phyloP scores from a whole-genome alignment of 2,329 filamentous ascomycete genomes.

The Fusarium setosum region DNA sequence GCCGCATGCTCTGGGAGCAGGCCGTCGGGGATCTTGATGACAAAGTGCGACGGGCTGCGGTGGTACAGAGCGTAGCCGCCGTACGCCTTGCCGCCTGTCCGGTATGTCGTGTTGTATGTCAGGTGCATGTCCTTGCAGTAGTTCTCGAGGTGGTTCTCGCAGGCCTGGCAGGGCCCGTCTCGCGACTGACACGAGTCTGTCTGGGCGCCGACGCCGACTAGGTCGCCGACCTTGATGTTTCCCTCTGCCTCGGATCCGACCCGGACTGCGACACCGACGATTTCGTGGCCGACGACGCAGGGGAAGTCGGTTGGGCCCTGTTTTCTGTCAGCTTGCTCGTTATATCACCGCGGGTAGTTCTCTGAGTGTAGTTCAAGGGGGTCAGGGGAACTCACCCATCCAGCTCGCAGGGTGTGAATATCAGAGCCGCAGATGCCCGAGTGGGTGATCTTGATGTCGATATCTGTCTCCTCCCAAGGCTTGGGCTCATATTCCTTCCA shows the following conservation, averaged over 20 bases:
- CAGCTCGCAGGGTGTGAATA: slow-evolving; percentile 67
- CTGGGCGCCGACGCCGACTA: slow-evolving; percentile 77
- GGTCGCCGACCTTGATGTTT: slow-evolving; percentile 68
- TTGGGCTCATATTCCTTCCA: slow-evolving; percentile 71
- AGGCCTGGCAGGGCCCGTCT: slow-evolving; percentile 54
- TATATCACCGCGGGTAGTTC: background rate
- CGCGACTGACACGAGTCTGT: slow-evolving; percentile 73
- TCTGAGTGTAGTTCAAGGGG: background rate
- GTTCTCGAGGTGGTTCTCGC: slow-evolving; percentile 74
- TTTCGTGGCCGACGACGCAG: slow-evolving; percentile 73
- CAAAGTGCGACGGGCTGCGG: slow-evolving; percentile 45
- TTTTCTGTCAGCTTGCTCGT: background rate
- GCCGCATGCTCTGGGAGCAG: slow-evolving; percentile 72
- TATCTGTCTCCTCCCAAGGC: slow-evolving; percentile 72
- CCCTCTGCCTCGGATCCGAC: slow-evolving; percentile 60
- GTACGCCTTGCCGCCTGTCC: slow-evolving; percentile 72
- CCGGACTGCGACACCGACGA: slow-evolving; percentile 67
- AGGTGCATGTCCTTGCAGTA: slow-evolving; percentile 72
- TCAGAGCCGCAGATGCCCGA: slow-evolving; percentile 75
- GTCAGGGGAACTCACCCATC: slow-evolving; percentile 51
- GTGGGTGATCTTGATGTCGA: slow-evolving; percentile 74
- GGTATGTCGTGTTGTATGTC: slow-evolving; percentile 69
- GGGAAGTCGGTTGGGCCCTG: slow-evolving; percentile 44
- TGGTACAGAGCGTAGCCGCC: slow-evolving; percentile 64
- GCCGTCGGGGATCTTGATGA: slow-evolving; percentile 78